Conservation (phyloP, 306 rosid genomes). For the Amphicarpaea edgeworthii region DNA sequence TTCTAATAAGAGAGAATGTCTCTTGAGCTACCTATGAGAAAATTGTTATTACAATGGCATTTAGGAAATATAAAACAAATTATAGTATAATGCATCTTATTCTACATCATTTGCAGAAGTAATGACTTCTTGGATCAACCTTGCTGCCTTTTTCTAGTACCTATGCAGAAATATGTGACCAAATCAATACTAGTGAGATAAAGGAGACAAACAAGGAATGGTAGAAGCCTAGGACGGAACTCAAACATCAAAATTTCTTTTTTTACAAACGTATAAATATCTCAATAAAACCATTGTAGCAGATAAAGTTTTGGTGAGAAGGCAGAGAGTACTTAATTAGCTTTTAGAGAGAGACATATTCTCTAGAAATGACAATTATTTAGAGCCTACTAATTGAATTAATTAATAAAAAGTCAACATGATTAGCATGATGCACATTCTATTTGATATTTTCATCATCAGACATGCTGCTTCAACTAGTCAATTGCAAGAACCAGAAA, state of each 20-base stretch:
- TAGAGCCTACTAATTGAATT: not conserved
- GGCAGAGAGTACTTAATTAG: constrained; percentile 19
- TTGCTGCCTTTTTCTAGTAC: too few relatives aligned
- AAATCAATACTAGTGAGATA: constrained; percentile 28
- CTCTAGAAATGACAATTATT: constrained; percentile 26
- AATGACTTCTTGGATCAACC: too few relatives aligned
- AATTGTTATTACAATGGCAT: too few relatives aligned
- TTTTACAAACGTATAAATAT: too few relatives aligned
- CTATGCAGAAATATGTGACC: constrained; percentile 36
- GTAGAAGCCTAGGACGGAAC: not conserved
- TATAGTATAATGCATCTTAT: too few relatives aligned
- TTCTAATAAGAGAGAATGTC: too few relatives aligned
- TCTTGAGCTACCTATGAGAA: too few relatives aligned
- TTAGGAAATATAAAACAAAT: too few relatives aligned
- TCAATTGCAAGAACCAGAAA: too few relatives aligned
- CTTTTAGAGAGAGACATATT: constrained; percentile 36
- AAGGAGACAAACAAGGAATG: constrained; percentile 11
- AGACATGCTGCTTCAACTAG: constrained; percentile 18
- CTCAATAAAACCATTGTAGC: too few relatives aligned
- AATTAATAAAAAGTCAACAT: constrained; percentile 31
- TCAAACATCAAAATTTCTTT: constrained; percentile 4
- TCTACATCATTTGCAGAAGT: too few relatives aligned
- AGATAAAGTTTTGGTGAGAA: too few relatives aligned
- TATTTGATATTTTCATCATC: constrained; percentile 17
- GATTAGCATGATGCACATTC: constrained; percentile 31